Evolutionary conservation across 306 rosid genomes (phyloP), one percentile per base, ranked within the genome.

Genomic region (Glycine latifolia): DNA sequence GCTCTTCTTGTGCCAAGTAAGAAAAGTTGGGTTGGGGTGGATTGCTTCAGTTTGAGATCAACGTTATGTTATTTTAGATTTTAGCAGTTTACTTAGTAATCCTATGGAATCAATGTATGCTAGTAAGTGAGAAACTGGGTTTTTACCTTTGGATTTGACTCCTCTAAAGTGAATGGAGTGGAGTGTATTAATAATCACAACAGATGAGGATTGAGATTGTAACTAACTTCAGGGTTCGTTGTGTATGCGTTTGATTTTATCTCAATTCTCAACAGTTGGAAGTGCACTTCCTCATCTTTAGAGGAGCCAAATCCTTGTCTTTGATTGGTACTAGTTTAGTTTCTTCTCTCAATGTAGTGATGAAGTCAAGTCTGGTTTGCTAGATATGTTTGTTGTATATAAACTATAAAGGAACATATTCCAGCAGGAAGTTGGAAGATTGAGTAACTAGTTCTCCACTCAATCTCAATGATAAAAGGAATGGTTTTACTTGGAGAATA

Each of bases 391-490:
- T 13, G 9, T 58, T 17, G 13, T 17, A 33, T 49, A 7, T 8
- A 47, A 50, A 13, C 10, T 12, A 6, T 15, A 35, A 41, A 13
- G 55, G 37, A n/a, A 48, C 33, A 11, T 35, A 77, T 33, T 10
- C 7, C 10, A n/a, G 3, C 14, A 59, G 53, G n/a, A 59, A 59
- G 39, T 73, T 67, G 67, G 84, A 49, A 59, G 67, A 46, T 59
- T 8, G 12, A 63, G 43, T 67, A 26, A 63, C n/a, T n/a, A 52
- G 47, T 66, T 33, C 13, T 7, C 15, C 20, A 35, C 17, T 39
- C 50, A 49, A n/a, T 37, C 9, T 43, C 39, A 52, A 9, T 11
- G 7, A 12, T 77, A 33, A 35, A 17, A 39, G 3, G 11, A 56
- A 61, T 35, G 66, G 17, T 67, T 55, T 55, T 55, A 48, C 35